Evolutionary conservation across 495 filamentous ascomycete species (phyloP), one percentile per base, ranked within the genome.

Genomic region (Penicillium pulvis): DNA sequence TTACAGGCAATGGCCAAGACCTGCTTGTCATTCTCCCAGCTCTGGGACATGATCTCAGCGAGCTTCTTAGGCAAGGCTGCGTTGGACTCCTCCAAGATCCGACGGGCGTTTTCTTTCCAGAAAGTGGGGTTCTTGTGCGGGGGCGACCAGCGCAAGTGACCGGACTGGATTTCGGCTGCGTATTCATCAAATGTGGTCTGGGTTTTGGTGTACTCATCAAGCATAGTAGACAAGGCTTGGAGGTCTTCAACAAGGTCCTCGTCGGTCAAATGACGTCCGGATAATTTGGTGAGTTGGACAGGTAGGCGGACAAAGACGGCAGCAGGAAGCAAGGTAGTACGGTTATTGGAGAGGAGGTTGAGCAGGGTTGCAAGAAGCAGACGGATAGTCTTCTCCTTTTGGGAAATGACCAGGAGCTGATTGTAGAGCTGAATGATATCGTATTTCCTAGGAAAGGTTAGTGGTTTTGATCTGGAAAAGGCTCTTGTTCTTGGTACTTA

Each of bases 111-210:
- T 58, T 97, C 94, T 48, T 85, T 86, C 94, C 94, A 98, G 80
- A 98, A 98, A 17, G 84, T 82, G 17, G 85, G 80, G 75, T 90
- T 93, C 63, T 92, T 90, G 71, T 98, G 94, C 3, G 95, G 93
- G 36, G 94, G 95, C 9, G 90, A 93, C 94, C 94, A 98, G 64
- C 91, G 87, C 42, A 98, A 82, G 70, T 96, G 92, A 36, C 94
- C 93, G 5, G 90, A 86, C 50, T 90, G 84, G 35, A 98, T 78
- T 75, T 98, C 94, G 44, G 89, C 88, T 12, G 91, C 89, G 71
- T 98, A 98, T 69, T 96, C 87, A 73, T 97, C 93, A 63, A 98
- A 95, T 0, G 93, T 98, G 6, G 95, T 98, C 76, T 97, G 95
- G 39, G 91, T 94, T 70, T 90, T 91, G 61, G 92, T 93, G 72